These are phyloP conservation scores for Pseudocercospora fijiensis DNA, from an alignment of 2,329 filamentous ascomycete genomes.

Conservation along the genomic window DNA sequence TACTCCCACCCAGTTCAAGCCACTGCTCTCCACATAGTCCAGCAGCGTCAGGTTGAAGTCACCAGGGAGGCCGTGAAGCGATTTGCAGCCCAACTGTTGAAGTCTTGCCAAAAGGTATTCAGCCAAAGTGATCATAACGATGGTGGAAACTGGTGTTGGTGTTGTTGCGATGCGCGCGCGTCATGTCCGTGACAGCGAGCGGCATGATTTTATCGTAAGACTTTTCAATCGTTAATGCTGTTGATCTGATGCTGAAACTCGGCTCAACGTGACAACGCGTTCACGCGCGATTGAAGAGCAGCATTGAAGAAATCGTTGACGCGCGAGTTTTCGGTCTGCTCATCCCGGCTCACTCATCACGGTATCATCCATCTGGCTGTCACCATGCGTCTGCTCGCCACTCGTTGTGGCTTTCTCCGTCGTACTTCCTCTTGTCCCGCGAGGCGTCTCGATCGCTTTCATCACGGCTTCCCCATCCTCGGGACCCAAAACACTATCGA, in stretches of 20 bases:
- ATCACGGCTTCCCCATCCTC: constrained; percentile 68
- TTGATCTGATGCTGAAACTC: background rate
- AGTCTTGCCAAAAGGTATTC: constrained; percentile 23
- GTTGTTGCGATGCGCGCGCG: background rate
- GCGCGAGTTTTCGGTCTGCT: background rate
- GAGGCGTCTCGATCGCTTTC: constrained; percentile 45
- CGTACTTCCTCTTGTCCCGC: constrained; percentile 23
- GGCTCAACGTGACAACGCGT: background rate
- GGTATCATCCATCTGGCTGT: constrained; percentile 15
- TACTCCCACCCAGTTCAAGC: constrained; percentile 53
- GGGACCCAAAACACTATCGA: constrained; percentile 78
- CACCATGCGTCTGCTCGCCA: constrained; percentile 2
- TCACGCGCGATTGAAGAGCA: background rate
- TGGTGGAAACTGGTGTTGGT: background rate
- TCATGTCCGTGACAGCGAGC: background rate
- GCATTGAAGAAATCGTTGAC: background rate
- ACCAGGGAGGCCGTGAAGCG: constrained; percentile 37
- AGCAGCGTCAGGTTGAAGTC: constrained; percentile 50
- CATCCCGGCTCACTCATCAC: constrained; percentile 27
- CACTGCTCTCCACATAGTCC: constrained; percentile 43
- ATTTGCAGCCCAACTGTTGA: constrained; percentile 15
- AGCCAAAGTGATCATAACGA: constrained; percentile 18
- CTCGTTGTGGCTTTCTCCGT: constrained; percentile 16
- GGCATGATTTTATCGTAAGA: background rate
- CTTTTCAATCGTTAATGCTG: background rate